Evolutionary conservation across 2,329 filamentous ascomycete genomes (phyloP).

Genomic region (Sclerotinia glacialis): DNA sequence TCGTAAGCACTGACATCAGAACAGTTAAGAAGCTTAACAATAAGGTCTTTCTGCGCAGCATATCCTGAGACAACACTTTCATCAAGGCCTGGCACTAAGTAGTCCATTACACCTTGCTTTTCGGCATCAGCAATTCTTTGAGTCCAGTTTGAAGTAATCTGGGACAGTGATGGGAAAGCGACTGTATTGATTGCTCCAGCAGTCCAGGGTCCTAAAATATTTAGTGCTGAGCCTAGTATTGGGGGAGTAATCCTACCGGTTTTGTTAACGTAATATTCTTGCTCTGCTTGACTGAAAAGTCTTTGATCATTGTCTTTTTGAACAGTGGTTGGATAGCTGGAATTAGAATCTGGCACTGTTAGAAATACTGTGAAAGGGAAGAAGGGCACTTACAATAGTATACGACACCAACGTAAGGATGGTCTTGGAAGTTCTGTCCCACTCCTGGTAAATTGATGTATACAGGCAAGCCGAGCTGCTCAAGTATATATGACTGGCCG

Average conservation of each 20-base stretch:
- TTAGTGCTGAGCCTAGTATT: not conserved
- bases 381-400: conserved; percentile 31
- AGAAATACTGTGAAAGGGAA: conserved; percentile 13
- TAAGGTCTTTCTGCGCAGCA: conserved; percentile 29
- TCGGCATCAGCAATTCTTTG: conserved; percentile 28
- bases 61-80: conserved; percentile 31
- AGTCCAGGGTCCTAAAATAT: conserved; percentile 24
- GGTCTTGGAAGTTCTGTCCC: conserved; percentile 51
- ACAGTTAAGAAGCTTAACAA: conserved; percentile 26
- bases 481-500: conserved; percentile 46
- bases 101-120: conserved; percentile 25
- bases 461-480: conserved; percentile 44
- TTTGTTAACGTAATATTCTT: conserved; percentile 34
- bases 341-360: conserved; percentile 28
- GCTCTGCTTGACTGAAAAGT: conserved; percentile 26
- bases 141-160: conserved; percentile 28
- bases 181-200: conserved; percentile 35
- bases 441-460: conserved; percentile 50
- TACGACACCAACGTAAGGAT: conserved; percentile 40
- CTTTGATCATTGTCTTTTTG: conserved; percentile 28
- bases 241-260: conserved; percentile 25
- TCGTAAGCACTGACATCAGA: conserved; percentile 32
- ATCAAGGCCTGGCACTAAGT: conserved; percentile 31
- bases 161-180: conserved; percentile 33
- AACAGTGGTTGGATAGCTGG: conserved; percentile 28